Conservation (phyloP, 495 filamentous ascomycete species). For the Evansstolkia leycettana region DNA sequence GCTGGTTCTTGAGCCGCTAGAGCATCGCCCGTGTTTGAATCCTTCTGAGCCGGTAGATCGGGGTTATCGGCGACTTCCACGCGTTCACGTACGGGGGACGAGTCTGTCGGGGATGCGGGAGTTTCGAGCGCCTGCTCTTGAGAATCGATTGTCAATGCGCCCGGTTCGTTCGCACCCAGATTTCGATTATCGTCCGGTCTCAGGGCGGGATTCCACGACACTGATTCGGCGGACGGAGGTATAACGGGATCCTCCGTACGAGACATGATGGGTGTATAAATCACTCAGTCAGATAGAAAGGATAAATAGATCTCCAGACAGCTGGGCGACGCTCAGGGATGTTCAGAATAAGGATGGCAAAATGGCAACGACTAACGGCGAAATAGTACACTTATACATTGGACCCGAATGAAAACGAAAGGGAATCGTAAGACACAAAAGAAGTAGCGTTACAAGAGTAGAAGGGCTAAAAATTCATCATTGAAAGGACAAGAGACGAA, state of each 20-base stretch:
- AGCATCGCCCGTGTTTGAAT: too few relatives aligned
- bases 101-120: not conserved
- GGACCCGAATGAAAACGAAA: not conserved
- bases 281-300: too few relatives aligned
- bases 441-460: not conserved
- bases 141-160: not conserved
- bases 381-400: not conserved
- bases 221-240: not conserved
- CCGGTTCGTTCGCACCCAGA: not conserved
- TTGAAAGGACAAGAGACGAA: too few relatives aligned
- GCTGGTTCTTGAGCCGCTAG: too few relatives aligned
- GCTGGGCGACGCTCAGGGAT: not conserved
- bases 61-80: too few relatives aligned
- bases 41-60: too few relatives aligned
- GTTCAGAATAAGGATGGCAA: not conserved
- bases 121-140: not conserved
- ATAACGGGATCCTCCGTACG: not conserved
- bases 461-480: not conserved
- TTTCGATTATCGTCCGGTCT: conserved; percentile 15
- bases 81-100: not conserved
- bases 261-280: not conserved
- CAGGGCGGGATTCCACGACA: conserved; percentile 32
- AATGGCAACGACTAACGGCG: not conserved
- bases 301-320: too few relatives aligned
- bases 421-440: not conserved